A percentile compares a stretch with the other conserved stretches of the same genome.
These are phyloP conservation scores for Plectosphaerella plurivora DNA, from an alignment of 2,329 filamentous ascomycete genomes.

Conservation along the genomic window DNA sequence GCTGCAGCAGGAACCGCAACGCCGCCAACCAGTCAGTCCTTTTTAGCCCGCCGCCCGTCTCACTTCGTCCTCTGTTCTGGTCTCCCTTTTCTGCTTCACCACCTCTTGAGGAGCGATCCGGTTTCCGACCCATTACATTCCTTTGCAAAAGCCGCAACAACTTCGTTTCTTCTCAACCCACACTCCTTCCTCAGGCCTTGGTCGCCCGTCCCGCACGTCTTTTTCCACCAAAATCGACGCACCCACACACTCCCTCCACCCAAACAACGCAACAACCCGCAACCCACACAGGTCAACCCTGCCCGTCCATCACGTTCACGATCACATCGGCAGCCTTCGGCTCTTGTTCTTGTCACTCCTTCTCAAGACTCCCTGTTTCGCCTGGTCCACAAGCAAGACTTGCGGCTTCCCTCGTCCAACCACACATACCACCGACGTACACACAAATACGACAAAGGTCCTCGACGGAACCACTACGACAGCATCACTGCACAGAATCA, in stretches of 20 bases:
- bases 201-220: conserved; percentile 5
- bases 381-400: conserved; percentile 8
- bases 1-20: neutral
- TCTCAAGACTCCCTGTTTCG: conserved; percentile 10
- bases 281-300: neutral
- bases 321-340: conserved; percentile 4
- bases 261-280: conserved; percentile 6
- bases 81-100: conserved; percentile 5
- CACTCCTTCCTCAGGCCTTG: conserved; percentile 3
- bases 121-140: conserved; percentile 4
- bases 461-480: conserved; percentile 3
- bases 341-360: conserved; percentile 12
- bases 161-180: conserved; percentile 4
- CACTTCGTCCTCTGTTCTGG: conserved; percentile 3
- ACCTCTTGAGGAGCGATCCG: conserved; percentile 3
- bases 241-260: conserved; percentile 12
- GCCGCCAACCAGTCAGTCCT: neutral
- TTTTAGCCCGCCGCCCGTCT: conserved; percentile 6
- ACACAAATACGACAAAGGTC: conserved; percentile 1
- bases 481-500: conserved; percentile 1
- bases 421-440: neutral
- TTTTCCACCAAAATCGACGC: conserved; percentile 6
- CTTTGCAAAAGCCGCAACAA: conserved; percentile 1
- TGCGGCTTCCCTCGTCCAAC: conserved; percentile 8
- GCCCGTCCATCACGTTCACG: neutral